These are phyloP conservation scores for Termitomyces titanicus DNA, from an alignment of 768 basidiomycete genomes.

Conservation along the genomic window DNA sequence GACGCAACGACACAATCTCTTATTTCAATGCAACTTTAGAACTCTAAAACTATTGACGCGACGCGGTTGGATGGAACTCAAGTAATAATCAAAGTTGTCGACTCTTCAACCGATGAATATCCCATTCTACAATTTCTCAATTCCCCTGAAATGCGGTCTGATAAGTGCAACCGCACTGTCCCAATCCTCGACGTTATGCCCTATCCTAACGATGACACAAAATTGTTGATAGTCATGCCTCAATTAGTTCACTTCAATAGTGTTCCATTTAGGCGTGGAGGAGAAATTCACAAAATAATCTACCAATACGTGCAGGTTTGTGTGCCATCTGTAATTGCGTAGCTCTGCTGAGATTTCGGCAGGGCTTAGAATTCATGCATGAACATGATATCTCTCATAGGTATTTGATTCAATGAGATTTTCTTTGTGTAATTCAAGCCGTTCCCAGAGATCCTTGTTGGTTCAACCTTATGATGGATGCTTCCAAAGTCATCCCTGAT, in stretches of 20 bases:
- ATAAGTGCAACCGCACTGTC: not conserved
- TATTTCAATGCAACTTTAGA: not conserved
- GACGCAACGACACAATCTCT: not conserved
- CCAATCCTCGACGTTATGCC: not conserved
- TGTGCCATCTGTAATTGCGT: not conserved
- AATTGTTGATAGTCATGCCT: not conserved
- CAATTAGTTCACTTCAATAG: not conserved
- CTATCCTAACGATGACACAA: not conserved
- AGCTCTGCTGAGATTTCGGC: not conserved
- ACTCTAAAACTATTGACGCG: not conserved
- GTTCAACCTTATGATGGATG: slow-evolving; percentile 6
- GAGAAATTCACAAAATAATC: not conserved
- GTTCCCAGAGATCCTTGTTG: not conserved
- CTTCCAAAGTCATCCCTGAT: not conserved
- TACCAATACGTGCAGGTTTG: not conserved
- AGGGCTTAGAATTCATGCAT: slow-evolving; percentile 8
- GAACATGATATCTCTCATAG: not conserved
- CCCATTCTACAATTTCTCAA: not conserved
- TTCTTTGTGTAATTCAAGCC: not conserved
- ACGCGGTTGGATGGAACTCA: not conserved
- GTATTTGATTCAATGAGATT: not conserved
- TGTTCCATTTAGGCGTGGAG: not conserved
- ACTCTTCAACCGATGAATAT: not conserved
- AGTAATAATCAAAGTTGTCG: not conserved
- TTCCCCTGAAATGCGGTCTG: not conserved